phyloP scores from a whole-genome alignment of 495 filamentous ascomycete genomes.

The Talaromyces wortmannii region DNA sequence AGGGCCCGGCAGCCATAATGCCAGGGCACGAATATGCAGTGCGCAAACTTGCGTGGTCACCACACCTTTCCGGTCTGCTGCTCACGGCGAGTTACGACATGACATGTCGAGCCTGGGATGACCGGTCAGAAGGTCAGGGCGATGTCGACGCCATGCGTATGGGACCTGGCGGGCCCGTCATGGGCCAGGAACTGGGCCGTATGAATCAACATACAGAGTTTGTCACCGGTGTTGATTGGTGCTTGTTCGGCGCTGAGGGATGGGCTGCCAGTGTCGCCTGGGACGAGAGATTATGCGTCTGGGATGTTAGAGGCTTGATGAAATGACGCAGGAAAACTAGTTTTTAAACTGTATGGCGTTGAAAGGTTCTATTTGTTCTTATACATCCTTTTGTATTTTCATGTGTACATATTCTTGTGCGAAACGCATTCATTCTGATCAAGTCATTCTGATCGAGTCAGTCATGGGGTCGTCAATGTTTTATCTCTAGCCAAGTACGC shows the following conservation, averaged over 20 bases:
- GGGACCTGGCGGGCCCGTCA: slow-evolving; percentile 26
- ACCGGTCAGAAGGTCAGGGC: slow-evolving; percentile 46
- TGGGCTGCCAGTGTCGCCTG: slow-evolving; percentile 93
- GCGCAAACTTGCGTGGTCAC: slow-evolving; percentile 78
- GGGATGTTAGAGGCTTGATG: slow-evolving; percentile 76
- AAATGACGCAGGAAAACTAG: slow-evolving; percentile 11
- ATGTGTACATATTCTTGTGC: neutral
- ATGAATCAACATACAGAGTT: slow-evolving; percentile 96
- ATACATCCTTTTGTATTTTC: neutral
- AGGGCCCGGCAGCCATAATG: slow-evolving; percentile 65
- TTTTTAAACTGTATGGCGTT: slow-evolving; percentile 1
- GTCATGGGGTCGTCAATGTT: neutral
- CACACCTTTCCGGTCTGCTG: slow-evolving; percentile 79
- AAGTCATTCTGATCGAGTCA: neutral
- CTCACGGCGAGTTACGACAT: slow-evolving; percentile 94
- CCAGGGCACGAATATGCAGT: slow-evolving; percentile 88
- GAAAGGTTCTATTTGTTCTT: neutral
- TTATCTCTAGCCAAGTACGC: neutral
- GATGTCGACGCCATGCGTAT: slow-evolving; percentile 33
- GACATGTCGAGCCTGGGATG: slow-evolving; percentile 89
- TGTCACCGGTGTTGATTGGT: slow-evolving; percentile 96
- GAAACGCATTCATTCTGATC: neutral
- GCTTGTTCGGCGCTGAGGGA: slow-evolving; percentile 87
- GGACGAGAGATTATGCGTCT: slow-evolving; percentile 86
- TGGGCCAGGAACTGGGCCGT: slow-evolving; percentile 68